Percentiles rank a stretch among this genome's conserved stretches.
These are phyloP conservation scores for Annulohypoxylon moriforme DNA, from an alignment of 495 filamentous ascomycete species.

Conservation along the genomic window DNA sequence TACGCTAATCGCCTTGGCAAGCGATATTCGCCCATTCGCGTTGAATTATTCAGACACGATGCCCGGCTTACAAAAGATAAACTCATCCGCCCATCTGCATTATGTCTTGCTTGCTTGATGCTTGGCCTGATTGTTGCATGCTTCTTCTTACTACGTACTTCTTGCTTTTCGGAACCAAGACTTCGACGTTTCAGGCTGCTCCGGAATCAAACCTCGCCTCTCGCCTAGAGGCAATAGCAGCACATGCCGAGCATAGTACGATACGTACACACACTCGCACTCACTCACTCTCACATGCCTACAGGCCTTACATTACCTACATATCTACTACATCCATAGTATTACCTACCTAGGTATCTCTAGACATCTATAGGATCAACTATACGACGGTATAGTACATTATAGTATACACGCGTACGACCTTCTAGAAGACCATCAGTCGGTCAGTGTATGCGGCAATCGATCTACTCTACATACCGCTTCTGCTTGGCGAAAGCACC, in stretches of 20 bases:
- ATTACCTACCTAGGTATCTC: neutral
- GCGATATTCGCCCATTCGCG: conserved; percentile 11
- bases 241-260: conserved; percentile 2
- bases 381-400: neutral
- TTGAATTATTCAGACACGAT: neutral
- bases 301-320: neutral
- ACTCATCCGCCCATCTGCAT: neutral
- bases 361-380: neutral
- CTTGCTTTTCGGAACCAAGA: conserved; percentile 24
- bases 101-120: neutral
- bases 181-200: conserved; percentile 7
- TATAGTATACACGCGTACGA: conserved; percentile 2
- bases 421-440: conserved; percentile 5
- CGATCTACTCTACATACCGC: conserved; percentile 26
- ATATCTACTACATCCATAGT: no score
- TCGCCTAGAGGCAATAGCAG: neutral
- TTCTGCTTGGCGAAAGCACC: neutral
- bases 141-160: no score
- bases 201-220: conserved; percentile 7
- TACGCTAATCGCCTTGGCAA: conserved; percentile 9
- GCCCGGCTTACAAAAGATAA: neutral
- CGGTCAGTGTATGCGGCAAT: conserved; percentile 35
- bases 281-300: neutral
- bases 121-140: neutral
- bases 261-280: neutral